Base-by-base conservation (phyloP, 2,329 filamentous ascomycete species). In the Alternaria sp. region DNA sequence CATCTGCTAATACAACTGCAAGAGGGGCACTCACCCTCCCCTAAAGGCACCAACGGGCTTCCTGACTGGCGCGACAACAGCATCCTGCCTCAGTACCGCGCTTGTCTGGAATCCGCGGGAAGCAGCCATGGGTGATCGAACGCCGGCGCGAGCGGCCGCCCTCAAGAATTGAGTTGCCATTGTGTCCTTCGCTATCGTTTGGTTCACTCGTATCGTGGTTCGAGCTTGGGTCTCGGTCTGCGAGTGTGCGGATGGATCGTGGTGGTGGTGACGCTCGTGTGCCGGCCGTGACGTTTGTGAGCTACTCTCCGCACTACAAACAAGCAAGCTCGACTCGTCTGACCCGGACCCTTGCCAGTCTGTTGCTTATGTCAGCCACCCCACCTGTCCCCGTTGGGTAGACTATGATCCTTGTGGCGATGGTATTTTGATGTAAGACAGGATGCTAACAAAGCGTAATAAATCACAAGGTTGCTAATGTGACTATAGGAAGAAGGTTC, bases 41-140 rank as follows among this genome's bases (percentile, higher is more conserved):
- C 90, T 82, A 75, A 92, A 92, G 69, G 89, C 89, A 57, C 89
- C 89, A 54, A 91, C 85, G 8, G 90, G 89, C 77, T 87, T 91
- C 77, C 83, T 85, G n/a, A 84, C 81, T 28, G 88, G 78, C 25
- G 77, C 78, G 59, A 72, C 72, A 40, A 80, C 78, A 53, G 57
- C 69, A 27, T 78, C 76, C 56, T 72, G 67, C 57, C 70, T 74
- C 68, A 76, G 46, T 3, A 55, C 67, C 14, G 69, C 66, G 60
- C 72, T 80, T 50, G 80, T 81, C 65, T 82, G 78, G 74, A 83
- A 82, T 74, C 66, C 75, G 71, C 60, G 76, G 62, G 51, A 68
- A 59, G 57, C 59, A 59, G 45, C 67, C 65, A 49, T 58, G 3
- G 67, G 64, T 56, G 63, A 65, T 62, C 57, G 60, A 34, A 59